Evolutionary conservation across 2,329 filamentous ascomycete species (phyloP).

Genomic region (Cercospora sp.): DNA sequence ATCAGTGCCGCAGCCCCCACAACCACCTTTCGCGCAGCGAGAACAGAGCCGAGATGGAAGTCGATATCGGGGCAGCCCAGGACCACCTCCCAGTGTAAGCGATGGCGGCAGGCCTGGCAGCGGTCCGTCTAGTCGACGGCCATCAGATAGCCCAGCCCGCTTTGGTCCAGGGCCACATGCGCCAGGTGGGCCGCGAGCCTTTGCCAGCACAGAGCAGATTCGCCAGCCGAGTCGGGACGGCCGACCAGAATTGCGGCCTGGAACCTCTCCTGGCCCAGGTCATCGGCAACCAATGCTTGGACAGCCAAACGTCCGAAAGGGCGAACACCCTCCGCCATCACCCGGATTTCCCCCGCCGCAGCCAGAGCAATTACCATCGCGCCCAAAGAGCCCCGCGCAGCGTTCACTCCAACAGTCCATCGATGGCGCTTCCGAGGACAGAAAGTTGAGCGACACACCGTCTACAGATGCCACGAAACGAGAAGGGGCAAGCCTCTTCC

Average conservation of each 20-base stretch:
- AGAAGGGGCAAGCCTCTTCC: slow-evolving; percentile 29
- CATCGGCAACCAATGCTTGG: slow-evolving; percentile 4
- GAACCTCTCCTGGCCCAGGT: slow-evolving; percentile 31
- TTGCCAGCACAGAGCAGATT: slow-evolving; percentile 40
- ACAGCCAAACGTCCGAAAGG: slow-evolving; percentile 1
- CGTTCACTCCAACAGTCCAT: slow-evolving; percentile 21
- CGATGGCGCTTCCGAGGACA: slow-evolving; percentile 24
- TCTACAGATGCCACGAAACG: slow-evolving; percentile 16
- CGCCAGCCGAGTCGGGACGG: slow-evolving; percentile 35
- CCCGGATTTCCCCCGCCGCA: slow-evolving; percentile 3
- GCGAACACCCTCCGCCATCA: slow-evolving; percentile 7
- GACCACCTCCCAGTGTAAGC: slow-evolving; percentile 34
- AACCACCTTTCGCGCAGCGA: slow-evolving; percentile 38
- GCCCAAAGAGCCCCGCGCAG: slow-evolving; percentile 28
- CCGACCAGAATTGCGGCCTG: slow-evolving; percentile 29
- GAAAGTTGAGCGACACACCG: slow-evolving; percentile 18
- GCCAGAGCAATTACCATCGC: slow-evolving; percentile 6
- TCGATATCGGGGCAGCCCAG: slow-evolving; percentile 34
- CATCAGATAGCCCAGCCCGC: slow-evolving; percentile 28
- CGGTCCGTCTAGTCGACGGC: slow-evolving; percentile 22
- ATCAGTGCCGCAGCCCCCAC: slow-evolving; percentile 29
- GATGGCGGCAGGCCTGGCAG: slow-evolving; percentile 24
- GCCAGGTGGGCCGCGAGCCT: slow-evolving; percentile 29
- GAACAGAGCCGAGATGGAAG: slow-evolving; percentile 35
- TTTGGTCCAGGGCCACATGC: slow-evolving; percentile 16